These are phyloP conservation scores for Aspergillus neoniger DNA, from an alignment of 2,329 filamentous ascomycete genomes.

Conservation along the genomic window DNA sequence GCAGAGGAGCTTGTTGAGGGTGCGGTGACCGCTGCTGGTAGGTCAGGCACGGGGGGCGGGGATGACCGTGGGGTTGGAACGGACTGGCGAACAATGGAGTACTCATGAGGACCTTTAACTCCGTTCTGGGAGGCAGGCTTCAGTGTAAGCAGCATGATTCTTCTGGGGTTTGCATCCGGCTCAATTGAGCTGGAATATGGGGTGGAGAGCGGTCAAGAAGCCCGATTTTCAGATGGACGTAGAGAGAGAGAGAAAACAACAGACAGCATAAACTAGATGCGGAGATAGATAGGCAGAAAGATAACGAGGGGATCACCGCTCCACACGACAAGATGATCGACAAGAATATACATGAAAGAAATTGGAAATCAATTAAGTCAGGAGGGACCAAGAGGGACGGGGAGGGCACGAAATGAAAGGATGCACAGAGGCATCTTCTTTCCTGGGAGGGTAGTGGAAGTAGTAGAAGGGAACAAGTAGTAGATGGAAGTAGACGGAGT, in stretches of 20 bases:
- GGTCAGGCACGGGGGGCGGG: slow-evolving; percentile 36
- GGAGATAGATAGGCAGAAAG: slow-evolving; percentile 2
- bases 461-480: not conserved
- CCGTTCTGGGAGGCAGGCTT: slow-evolving; percentile 52
- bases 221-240: not conserved
- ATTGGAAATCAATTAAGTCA: not conserved
- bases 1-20: slow-evolving; percentile 37
- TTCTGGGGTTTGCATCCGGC: not conserved
- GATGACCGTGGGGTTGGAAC: slow-evolving; percentile 42
- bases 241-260: not conserved
- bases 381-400: not conserved
- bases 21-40: slow-evolving; percentile 32
- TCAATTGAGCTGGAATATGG: not conserved
- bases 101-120: slow-evolving; percentile 53
- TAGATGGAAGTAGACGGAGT: not conserved
- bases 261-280: slow-evolving; percentile 11
- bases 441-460: not conserved
- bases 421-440: slow-evolving; percentile 2
- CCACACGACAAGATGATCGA: not conserved
- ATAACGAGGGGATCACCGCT: slow-evolving; percentile 9
- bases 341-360: slow-evolving; percentile 7
- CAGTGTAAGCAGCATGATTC: slow-evolving; percentile 54
- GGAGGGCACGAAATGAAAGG: not conserved
- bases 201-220: not conserved
- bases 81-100: slow-evolving; percentile 45